A percentile compares a stretch with the other conserved stretches of the same genome.
Evolutionary conservation across 2,329 filamentous ascomycete species (phyloP).

Genomic region (Fusarium sambucinum): DNA sequence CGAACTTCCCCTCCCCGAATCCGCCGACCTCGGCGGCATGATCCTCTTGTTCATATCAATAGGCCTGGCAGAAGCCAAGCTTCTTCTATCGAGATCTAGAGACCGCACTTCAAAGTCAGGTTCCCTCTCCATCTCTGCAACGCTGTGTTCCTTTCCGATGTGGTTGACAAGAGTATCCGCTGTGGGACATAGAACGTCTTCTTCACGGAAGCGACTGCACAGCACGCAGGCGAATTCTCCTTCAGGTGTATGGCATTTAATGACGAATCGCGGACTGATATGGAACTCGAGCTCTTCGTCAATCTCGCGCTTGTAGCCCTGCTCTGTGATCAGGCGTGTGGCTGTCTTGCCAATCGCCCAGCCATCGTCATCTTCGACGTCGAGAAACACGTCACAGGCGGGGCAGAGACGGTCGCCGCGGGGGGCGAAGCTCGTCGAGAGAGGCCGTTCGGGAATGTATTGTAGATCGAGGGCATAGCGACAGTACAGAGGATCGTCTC

Average conservation of each 20-base stretch:
- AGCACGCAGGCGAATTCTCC: conserved; percentile 44
- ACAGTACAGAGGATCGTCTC: conserved; percentile 39
- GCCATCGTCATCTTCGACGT: conserved; percentile 38
- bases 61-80: neutral
- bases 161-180: conserved; percentile 41
- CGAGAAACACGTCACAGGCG: conserved; percentile 32
- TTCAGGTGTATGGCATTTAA: conserved; percentile 44
- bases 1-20: neutral
- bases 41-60: conserved; percentile 23
- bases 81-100: conserved; percentile 23
- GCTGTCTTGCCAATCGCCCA: conserved; percentile 43
- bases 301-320: conserved; percentile 36
- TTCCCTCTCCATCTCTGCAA: conserved; percentile 42
- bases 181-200: conserved; percentile 34
- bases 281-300: conserved; percentile 44
- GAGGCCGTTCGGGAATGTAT: conserved; percentile 21
- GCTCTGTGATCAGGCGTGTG: conserved; percentile 15
- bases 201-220: conserved; percentile 39
- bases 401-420: conserved; percentile 35
- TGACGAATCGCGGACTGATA: conserved; percentile 40
- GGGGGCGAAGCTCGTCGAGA: conserved; percentile 37
- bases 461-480: conserved; percentile 45
- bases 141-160: conserved; percentile 33
- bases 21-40: conserved; percentile 11
- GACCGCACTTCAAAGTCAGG: conserved; percentile 36